phyloP scores from a whole-genome alignment of 2,329 filamentous ascomycete genomes.

The Pezicula carpinea region DNA sequence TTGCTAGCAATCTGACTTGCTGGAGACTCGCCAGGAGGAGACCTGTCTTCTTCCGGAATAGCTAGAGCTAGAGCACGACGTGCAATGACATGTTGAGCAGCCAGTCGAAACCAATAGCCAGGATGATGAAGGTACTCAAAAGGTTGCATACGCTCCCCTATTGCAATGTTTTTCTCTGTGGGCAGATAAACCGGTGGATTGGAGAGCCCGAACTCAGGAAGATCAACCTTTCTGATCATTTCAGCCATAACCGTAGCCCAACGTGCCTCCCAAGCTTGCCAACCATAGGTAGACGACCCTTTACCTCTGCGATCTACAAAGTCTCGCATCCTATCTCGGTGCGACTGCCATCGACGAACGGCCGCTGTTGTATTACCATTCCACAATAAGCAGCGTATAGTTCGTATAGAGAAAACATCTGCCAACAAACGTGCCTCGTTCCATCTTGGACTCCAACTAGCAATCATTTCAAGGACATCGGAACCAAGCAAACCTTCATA shows the following conservation, averaged over 20 bases:
- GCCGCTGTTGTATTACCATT: slow-evolving; percentile 73
- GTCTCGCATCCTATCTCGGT: slow-evolving; percentile 68
- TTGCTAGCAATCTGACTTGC: slow-evolving; percentile 43
- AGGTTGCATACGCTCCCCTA: slow-evolving; percentile 54
- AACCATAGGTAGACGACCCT: slow-evolving; percentile 85
- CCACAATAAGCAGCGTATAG: slow-evolving; percentile 79
- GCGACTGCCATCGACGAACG: slow-evolving; percentile 73
- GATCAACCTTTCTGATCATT: slow-evolving; percentile 49
- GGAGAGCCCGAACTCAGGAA: slow-evolving; percentile 44
- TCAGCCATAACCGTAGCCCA: slow-evolving; percentile 61
- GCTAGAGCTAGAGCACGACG: slow-evolving; percentile 49
- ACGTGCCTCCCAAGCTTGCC: slow-evolving; percentile 87
- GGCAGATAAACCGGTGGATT: slow-evolving; percentile 44
- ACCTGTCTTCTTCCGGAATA: slow-evolving; percentile 57
- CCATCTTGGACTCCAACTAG: slow-evolving; percentile 86
- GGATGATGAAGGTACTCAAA: slow-evolving; percentile 63
- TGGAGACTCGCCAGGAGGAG: slow-evolving; percentile 42
- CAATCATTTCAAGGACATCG: slow-evolving; percentile 83
- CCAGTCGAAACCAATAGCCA: slow-evolving; percentile 62
- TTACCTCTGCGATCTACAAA: slow-evolving; percentile 79
- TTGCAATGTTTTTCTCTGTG: slow-evolving; percentile 51
- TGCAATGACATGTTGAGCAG: slow-evolving; percentile 50
- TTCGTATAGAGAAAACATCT: slow-evolving; percentile 75
- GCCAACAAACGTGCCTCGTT: slow-evolving; percentile 87
- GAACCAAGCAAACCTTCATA: slow-evolving; percentile 78